Evolutionary conservation across 2,329 filamentous ascomycete species (phyloP), one percentile per base, ranked within the genome.

Genomic region (Annulohypoxylon truncatum): DNA sequence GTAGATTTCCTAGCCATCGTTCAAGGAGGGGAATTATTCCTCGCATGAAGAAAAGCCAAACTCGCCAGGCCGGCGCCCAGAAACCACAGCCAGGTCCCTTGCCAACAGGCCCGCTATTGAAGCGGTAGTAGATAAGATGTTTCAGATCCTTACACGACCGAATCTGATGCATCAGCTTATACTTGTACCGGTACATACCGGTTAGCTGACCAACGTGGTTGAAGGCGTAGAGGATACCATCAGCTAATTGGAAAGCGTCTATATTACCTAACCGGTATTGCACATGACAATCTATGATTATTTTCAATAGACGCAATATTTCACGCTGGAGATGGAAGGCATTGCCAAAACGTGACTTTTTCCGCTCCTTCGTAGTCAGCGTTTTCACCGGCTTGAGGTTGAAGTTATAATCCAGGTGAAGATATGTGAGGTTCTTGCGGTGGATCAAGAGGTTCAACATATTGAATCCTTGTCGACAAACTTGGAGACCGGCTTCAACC

Each of bases 111-210:
- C 94, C 96, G 64, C 94, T 94, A 79, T 99, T 99, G 83, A 99
- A 99, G 52, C 95, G 92, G 80, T 98, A 98, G 83, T 99, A 99
- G 71, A 99, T 98, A 67, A 99, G 83, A 87, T 99, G 96, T 87
- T 99, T 99, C 77, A 99, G 80, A 81, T 99, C 96, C 81, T 99
- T 99, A 85, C 96, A 99, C 0, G 96, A 97, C 73, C 96, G 93
- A 74, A 99, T 99, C 80, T 99, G 96, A 79, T 99, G 96, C 96
- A 99, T 99, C 61, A 99, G 86, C 85, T 99, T 99, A 84, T 99
- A 99, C 85, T 99, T 99, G 87, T 99, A 99, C 66, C 96, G 92
- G 82, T 99, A 99, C 96, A 99, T 99, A 78, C 96, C 96, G 13
- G 96, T 99, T 67, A 99, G 84, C 80, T 99, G 96, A 67, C 96